These are phyloP conservation scores for Nicotiana otophora DNA, from an alignment of 257 asterid genomes.

Conservation along the genomic window DNA sequence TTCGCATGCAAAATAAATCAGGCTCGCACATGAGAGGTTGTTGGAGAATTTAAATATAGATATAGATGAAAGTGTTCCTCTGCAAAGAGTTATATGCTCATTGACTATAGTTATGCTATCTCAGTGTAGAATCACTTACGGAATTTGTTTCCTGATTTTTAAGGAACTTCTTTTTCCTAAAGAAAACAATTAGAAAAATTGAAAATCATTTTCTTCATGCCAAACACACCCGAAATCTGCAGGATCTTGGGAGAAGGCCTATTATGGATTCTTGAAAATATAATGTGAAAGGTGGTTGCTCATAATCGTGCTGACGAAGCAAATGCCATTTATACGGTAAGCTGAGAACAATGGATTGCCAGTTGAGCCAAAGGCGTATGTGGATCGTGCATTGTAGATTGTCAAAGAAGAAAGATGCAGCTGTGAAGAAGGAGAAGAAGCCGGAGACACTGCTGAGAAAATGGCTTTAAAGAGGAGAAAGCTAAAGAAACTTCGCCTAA, in stretches of 20 bases:
- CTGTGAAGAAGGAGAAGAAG: constrained; percentile 74
- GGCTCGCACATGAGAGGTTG: no score
- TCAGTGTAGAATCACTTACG: no score
- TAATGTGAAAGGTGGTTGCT: constrained; percentile 64
- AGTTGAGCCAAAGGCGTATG: constrained; percentile 60
- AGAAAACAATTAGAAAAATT: no score
- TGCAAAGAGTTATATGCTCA: no score
- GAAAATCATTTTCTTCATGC: no score
- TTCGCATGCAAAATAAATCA: no score
- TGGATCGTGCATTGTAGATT: constrained; percentile 55
- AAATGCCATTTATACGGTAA: constrained; percentile 64
- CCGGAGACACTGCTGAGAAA: constrained; percentile 83
- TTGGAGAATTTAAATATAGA: no score
- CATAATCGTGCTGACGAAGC: constrained; percentile 76
- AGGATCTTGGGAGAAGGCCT: constrained; percentile 67
- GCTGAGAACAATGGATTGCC: constrained; percentile 59
- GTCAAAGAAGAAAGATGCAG: constrained; percentile 50
- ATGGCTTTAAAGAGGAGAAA: constrained; percentile 89
- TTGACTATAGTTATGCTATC: no score
- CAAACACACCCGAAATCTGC: constrained; percentile 47
- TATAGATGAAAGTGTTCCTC: no score
- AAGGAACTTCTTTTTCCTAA: no score
- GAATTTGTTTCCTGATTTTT: no score
- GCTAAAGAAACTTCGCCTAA: constrained; percentile 61
- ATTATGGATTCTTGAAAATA: constrained; percentile 64